Percentiles rank a stretch among this genome's conserved stretches.
These are phyloP conservation scores for Monilinia laxa DNA, from an alignment of 2,329 filamentous ascomycete genomes.

Conservation along the genomic window DNA sequence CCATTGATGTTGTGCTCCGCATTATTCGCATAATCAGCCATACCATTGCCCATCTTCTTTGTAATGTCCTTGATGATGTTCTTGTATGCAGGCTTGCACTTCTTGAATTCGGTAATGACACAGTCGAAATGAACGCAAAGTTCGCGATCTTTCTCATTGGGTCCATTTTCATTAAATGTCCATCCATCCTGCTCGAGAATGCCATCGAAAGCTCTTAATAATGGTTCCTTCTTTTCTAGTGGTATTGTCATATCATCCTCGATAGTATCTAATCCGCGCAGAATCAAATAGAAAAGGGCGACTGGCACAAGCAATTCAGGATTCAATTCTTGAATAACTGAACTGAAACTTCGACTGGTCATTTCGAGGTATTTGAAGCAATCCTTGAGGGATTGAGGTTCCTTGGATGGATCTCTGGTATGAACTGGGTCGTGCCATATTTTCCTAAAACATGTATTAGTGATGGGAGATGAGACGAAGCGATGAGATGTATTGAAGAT, in stretches of 20 bases:
- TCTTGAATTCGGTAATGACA: slow-evolving; percentile 82
- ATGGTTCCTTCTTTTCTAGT: slow-evolving; percentile 76
- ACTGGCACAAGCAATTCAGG: slow-evolving; percentile 89
- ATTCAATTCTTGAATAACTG: slow-evolving; percentile 94
- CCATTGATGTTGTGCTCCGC: slow-evolving; percentile 77
- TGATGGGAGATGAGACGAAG: not conserved
- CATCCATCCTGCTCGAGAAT: slow-evolving; percentile 81
- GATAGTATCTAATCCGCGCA: slow-evolving; percentile 94
- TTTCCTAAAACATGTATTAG: slow-evolving; percentile 61
- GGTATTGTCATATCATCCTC: slow-evolving; percentile 97
- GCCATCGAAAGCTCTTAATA: slow-evolving; percentile 79
- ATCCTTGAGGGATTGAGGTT: slow-evolving; percentile 69
- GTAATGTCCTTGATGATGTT: slow-evolving; percentile 91
- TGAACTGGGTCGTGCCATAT: slow-evolving; percentile 95
- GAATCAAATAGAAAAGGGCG: slow-evolving; percentile 85
- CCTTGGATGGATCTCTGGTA: slow-evolving; percentile 72
- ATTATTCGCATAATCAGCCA: slow-evolving; percentile 92
- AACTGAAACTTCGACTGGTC: slow-evolving; percentile 89
- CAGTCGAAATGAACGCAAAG: slow-evolving; percentile 89
- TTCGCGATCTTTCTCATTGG: slow-evolving; percentile 91
- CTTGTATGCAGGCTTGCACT: slow-evolving; percentile 80
- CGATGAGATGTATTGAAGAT: not conserved
- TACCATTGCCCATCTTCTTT: slow-evolving; percentile 93
- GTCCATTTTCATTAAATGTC: slow-evolving; percentile 83
- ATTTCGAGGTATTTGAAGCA: slow-evolving; percentile 84